These are phyloP conservation scores for Plectranthus barbatus DNA, from an alignment of 257 asterid species.

Conservation along the genomic window DNA sequence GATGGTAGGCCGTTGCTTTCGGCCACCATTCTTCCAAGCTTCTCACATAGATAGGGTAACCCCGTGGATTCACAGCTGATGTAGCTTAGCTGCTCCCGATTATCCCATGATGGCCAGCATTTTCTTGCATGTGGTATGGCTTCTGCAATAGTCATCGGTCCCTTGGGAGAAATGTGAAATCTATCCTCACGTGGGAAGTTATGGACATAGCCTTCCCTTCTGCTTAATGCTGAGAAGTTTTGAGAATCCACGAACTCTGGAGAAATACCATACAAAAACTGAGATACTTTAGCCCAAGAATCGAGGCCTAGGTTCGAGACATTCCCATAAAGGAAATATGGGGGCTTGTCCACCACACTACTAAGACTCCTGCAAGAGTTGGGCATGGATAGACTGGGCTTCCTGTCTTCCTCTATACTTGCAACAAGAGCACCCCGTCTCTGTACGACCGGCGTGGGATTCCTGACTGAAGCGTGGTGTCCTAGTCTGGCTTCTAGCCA, in stretches of 20 bases:
- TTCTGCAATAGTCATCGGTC: constrained; percentile 65
- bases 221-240: constrained; percentile 53
- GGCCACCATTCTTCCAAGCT: constrained; percentile 37
- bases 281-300: constrained; percentile 73
- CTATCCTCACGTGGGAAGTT: constrained; percentile 68
- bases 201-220: constrained; percentile 80
- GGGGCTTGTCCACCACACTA: constrained; percentile 49
- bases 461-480: constrained; percentile 19
- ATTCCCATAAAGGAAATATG: constrained; percentile 73
- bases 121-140: constrained; percentile 45
- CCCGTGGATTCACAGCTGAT: constrained; percentile 36
- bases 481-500: constrained; percentile 36
- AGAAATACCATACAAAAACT: constrained; percentile 54
- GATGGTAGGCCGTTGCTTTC: constrained; percentile 44
- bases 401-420: constrained; percentile 28
- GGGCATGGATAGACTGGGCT: constrained; percentile 30
- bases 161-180: constrained; percentile 49
- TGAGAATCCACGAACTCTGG: constrained; percentile 62
- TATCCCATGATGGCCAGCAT: constrained; percentile 95
- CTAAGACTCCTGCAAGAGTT: constrained; percentile 39
- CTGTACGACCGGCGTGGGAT: constrained; percentile 16
- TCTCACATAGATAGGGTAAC: constrained; percentile 44
- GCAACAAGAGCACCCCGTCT: constrained; percentile 21
- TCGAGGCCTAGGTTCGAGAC: constrained; percentile 36
- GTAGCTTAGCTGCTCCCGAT: constrained; percentile 49